Percentiles rank a stretch among this genome's conserved stretches.
Evolutionary conservation across 1,284 basidiomycete genomes (phyloP).

Genomic region (Takashimella tepidaria): DNA sequence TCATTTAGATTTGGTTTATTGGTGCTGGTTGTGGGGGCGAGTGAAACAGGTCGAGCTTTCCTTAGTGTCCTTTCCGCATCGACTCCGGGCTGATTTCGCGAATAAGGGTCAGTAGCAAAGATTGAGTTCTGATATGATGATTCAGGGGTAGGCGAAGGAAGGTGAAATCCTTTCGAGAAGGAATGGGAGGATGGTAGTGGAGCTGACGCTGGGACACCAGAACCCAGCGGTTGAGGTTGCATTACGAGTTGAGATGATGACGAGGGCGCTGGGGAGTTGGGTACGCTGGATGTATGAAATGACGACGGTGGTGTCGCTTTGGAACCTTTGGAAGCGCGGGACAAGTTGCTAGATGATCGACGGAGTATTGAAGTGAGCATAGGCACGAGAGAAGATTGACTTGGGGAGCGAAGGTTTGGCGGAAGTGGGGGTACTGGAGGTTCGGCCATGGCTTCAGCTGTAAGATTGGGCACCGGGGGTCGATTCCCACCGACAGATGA

Average conservation of each 20-base stretch:
- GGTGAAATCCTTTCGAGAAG: slow-evolving; percentile 39
- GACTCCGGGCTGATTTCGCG: no score
- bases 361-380: slow-evolving; percentile 15
- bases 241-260: background rate
- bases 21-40: slow-evolving; percentile 12
- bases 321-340: slow-evolving; percentile 12
- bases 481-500: slow-evolving; percentile 20
- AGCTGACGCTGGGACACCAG: background rate
- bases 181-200: slow-evolving; percentile 18
- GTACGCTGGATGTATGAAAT: slow-evolving; percentile 1
- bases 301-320: slow-evolving; percentile 18
- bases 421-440: slow-evolving; percentile 36
- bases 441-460: background rate
- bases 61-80: slow-evolving; percentile 15
- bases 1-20: no score
- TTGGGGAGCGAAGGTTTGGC: slow-evolving; percentile 28
- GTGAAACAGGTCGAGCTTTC: slow-evolving; percentile 30
- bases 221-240: background rate
- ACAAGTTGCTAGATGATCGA: slow-evolving; percentile 32
- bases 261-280: background rate
- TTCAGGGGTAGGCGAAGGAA: slow-evolving; percentile 34
- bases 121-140: no score
- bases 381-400: background rate
- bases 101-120: no score
- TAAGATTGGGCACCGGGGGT: background rate